Evolutionary conservation across 345 rosid species (phyloP).

Genomic region (Gossypium longicalyx): DNA sequence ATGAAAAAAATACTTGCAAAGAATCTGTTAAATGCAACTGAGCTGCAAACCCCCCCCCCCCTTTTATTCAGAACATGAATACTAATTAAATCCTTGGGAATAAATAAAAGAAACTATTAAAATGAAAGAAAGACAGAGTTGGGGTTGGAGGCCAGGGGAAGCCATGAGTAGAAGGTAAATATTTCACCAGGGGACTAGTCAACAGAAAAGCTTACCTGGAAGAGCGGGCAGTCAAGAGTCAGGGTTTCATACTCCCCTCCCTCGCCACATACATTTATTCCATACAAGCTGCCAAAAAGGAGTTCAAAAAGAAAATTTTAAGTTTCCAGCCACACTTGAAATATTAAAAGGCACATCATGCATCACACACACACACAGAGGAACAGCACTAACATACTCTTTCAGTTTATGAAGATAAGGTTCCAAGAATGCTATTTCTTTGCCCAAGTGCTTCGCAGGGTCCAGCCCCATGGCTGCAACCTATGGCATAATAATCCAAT

Average conservation of each 20-base stretch:
- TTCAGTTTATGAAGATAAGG: conserved; percentile 73
- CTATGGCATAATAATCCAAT: conserved; percentile 30
- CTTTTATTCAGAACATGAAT: not conserved
- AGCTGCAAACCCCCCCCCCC: not conserved
- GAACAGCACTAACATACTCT: conserved; percentile 50
- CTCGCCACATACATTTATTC: conserved; percentile 95
- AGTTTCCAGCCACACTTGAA: not conserved
- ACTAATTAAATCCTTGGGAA: not conserved
- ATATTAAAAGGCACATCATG: not conserved
- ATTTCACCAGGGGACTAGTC: conserved; percentile 8
- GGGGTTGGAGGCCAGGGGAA: not conserved
- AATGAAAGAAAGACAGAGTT: not conserved
- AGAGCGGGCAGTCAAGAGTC: conserved; percentile 95
- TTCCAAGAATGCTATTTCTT: conserved; percentile 64
- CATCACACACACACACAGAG: not conserved
- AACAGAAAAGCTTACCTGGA: conserved; percentile 47
- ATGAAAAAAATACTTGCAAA: conserved; percentile 8
- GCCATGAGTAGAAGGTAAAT: not conserved
- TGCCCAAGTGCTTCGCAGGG: conserved; percentile 87
- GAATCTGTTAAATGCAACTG: conserved; percentile 5
- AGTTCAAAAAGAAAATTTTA: not conserved
- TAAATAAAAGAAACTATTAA: not conserved
- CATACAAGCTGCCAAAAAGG: conserved; percentile 58
- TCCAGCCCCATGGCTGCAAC: conserved; percentile 94
- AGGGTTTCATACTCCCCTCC: conserved; percentile 97